Evolutionary conservation across 1,284 basidiomycete species (phyloP).

Genomic region (Trichosporon ovoides): DNA sequence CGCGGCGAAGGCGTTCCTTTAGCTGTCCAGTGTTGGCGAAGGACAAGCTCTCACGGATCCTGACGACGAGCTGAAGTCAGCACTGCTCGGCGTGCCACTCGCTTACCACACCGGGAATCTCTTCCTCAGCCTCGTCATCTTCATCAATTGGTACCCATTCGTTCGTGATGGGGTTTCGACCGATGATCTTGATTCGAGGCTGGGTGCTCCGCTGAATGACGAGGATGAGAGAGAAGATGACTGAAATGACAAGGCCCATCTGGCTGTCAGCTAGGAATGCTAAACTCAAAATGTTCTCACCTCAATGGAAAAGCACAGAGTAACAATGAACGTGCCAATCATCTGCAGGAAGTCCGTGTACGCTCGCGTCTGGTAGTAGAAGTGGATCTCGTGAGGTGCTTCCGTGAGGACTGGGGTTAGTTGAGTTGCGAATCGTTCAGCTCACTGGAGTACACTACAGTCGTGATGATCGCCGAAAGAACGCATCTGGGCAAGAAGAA

Average conservation of each 20-base stretch:
- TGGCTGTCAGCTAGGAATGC: constrained; percentile 14
- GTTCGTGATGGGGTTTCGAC: constrained; percentile 70
- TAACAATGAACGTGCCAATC: constrained; percentile 73
- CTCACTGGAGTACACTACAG: constrained; percentile 69
- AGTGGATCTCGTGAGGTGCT: constrained; percentile 75
- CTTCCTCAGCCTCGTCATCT: constrained; percentile 67
- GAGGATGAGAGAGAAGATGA: constrained; percentile 76
- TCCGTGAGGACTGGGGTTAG: constrained; percentile 60
- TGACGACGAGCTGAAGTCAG: constrained; percentile 58
- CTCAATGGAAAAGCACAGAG: constrained; percentile 70
- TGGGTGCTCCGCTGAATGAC: constrained; percentile 82
- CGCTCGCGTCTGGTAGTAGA: constrained; percentile 84
- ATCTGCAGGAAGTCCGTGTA: constrained; percentile 81
- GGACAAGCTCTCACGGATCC: constrained; percentile 73
- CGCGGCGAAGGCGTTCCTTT: constrained; percentile 66
- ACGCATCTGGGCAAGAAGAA: constrained; percentile 46
- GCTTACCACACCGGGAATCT: constrained; percentile 58
- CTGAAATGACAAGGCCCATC: constrained; percentile 70
- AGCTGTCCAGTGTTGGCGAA: constrained; percentile 87
- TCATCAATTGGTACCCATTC: constrained; percentile 75
- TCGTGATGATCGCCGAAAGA: constrained; percentile 45
- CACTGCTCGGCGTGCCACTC: neutral
- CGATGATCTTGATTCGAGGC: constrained; percentile 66
- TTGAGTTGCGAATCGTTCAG: neutral
- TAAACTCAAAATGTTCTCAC: constrained; percentile 61